These are phyloP conservation scores for Pneumocystis carinii DNA, from an alignment of 1,139 yeast genomes.

Conservation along the genomic window DNA sequence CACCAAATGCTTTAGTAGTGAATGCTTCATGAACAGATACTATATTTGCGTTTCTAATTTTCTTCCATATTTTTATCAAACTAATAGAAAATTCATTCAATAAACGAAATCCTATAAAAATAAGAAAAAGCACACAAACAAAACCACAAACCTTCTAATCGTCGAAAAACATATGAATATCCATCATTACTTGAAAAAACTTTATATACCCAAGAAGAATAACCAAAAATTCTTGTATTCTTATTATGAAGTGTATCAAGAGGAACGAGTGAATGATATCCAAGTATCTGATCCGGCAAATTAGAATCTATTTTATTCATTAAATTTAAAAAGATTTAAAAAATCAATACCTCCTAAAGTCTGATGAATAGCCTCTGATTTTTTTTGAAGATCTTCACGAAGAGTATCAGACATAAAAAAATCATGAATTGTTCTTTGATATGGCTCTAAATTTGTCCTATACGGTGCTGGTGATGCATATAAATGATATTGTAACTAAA, in stretches of 20 bases:
- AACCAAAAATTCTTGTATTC: slow-evolving; percentile 42
- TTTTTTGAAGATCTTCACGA: slow-evolving; percentile 55
- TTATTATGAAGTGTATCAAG: slow-evolving; percentile 49
- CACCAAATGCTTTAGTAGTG: slow-evolving; percentile 76
- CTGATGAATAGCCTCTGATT: slow-evolving; percentile 70
- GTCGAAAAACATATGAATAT: slow-evolving; percentile 54
- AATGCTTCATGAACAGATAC: slow-evolving; percentile 67
- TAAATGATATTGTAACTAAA: slow-evolving; percentile 48
- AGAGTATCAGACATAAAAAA: slow-evolving; percentile 61
- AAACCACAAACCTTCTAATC: slow-evolving; percentile 43
- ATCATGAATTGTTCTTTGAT: slow-evolving; percentile 53
- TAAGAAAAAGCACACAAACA: background rate
- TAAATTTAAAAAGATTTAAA: background rate
- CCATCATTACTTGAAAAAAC: slow-evolving; percentile 74
- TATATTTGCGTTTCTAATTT: slow-evolving; percentile 40
- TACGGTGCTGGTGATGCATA: slow-evolving; percentile 88
- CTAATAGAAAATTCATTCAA: slow-evolving; percentile 43
- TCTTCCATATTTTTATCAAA: slow-evolving; percentile 39
- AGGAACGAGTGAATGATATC: slow-evolving; percentile 76
- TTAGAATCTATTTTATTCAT: slow-evolving; percentile 28
- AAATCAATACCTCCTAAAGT: slow-evolving; percentile 29
- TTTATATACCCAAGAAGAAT: slow-evolving; percentile 54
- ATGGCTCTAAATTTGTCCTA: slow-evolving; percentile 43
- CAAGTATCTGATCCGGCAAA: slow-evolving; percentile 63
- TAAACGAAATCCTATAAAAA: slow-evolving; percentile 17